These are phyloP conservation scores for Aureobasidium sp. DNA, from an alignment of 2,329 filamentous ascomycete genomes.

Conservation along the genomic window DNA sequence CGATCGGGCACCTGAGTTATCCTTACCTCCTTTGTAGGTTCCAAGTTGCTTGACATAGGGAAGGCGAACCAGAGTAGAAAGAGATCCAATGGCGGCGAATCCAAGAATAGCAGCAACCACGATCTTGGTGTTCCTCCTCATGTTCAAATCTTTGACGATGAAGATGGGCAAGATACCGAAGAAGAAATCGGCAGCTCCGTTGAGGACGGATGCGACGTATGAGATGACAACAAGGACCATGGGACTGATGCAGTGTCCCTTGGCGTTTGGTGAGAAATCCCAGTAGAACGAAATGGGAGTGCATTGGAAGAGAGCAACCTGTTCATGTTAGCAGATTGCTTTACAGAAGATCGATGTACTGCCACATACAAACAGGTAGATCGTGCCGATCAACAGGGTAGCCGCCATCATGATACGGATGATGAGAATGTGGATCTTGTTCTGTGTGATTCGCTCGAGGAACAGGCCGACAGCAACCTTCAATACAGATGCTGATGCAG, in stretches of 20 bases:
- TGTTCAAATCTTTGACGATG: slow-evolving; percentile 29
- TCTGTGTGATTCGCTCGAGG: slow-evolving; percentile 40
- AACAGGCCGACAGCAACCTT: slow-evolving; percentile 43
- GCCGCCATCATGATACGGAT: slow-evolving; percentile 36
- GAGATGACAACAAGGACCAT: slow-evolving; percentile 9
- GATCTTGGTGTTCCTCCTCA: slow-evolving; percentile 26
- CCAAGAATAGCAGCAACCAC: slow-evolving; percentile 26
- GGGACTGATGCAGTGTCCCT: slow-evolving; percentile 16
- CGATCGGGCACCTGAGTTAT: slow-evolving; percentile 23
- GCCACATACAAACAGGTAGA: slow-evolving; percentile 37
- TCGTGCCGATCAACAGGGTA: slow-evolving; percentile 33
- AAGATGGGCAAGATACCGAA: slow-evolving; percentile 28
- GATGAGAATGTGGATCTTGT: slow-evolving; percentile 31
- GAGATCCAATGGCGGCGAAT: slow-evolving; percentile 21
- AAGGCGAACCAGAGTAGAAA: slow-evolving; percentile 39
- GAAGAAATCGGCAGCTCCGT: slow-evolving; percentile 28
- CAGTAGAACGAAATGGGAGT: slow-evolving; percentile 40
- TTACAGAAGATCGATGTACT: background rate
- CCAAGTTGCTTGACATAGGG: slow-evolving; percentile 33
- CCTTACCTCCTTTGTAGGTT: slow-evolving; percentile 25
- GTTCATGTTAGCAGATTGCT: background rate
- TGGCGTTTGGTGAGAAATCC: slow-evolving; percentile 25
- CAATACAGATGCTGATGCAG: slow-evolving; percentile 35
- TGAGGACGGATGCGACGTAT: slow-evolving; percentile 19
- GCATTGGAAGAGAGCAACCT: slow-evolving; percentile 38